A percentile compares a stretch with the other conserved stretches of the same genome.
These are phyloP conservation scores for Tetradesmus obliquus DNA, from an alignment of 139 green algal species.

Conservation along the genomic window DNA sequence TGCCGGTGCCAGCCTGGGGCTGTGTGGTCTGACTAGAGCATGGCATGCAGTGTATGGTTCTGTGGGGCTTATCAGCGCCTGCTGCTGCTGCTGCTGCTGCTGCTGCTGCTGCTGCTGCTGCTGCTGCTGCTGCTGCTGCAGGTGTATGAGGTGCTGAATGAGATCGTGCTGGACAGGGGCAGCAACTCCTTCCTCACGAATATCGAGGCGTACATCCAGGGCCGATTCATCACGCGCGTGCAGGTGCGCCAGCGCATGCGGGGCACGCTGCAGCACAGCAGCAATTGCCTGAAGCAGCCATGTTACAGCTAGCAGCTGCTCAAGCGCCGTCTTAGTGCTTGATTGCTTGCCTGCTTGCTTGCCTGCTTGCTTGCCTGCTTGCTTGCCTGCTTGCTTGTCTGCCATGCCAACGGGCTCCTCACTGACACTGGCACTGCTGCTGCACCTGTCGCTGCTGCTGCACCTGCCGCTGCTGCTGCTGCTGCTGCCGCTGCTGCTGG, in stretches of 20 bases:
- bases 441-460: neutral
- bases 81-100: neutral
- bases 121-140: neutral
- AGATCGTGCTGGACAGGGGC: conserved; percentile 96
- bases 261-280: neutral
- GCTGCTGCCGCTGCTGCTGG: neutral
- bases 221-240: conserved; percentile 88
- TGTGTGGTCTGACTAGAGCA: too few relatives aligned
- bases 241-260: conserved; percentile 32
- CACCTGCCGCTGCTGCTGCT: neutral
- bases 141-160: conserved; percentile 90
- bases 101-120: neutral
- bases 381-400: too few relatives aligned
- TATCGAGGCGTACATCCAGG: conserved; percentile 91
- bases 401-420: too few relatives aligned
- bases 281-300: neutral
- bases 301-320: neutral
- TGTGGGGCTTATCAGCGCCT: neutral
- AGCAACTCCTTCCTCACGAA: conserved; percentile 92
- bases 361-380: too few relatives aligned
- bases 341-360: neutral
- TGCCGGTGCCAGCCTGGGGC: too few relatives aligned
- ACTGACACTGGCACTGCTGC: too few relatives aligned
- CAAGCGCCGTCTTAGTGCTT: neutral
- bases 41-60: too few relatives aligned